phyloP scores from a whole-genome alignment of 495 filamentous ascomycete species.

The Penicillium crystallinum region DNA sequence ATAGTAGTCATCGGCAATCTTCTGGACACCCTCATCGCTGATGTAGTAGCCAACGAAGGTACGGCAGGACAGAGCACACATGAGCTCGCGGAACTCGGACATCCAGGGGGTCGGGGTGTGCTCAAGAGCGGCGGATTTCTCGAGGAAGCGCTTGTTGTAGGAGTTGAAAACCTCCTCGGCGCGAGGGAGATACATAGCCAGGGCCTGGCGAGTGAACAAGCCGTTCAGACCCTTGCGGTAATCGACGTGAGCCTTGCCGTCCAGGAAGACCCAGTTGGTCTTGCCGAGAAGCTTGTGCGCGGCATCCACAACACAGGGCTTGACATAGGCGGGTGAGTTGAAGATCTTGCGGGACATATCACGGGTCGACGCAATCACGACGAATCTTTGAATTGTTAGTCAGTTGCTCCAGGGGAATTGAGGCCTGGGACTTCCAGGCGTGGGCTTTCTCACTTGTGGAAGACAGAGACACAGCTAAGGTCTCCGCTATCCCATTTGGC shows the following conservation, averaged over 20 bases:
- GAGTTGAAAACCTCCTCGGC: constrained; percentile 87
- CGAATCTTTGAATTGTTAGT: constrained; percentile 60
- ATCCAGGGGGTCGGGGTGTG: constrained; percentile 81
- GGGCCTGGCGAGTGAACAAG: constrained; percentile 86
- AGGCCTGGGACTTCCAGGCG: background rate
- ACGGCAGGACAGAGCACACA: constrained; percentile 90
- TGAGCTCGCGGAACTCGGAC: constrained; percentile 88
- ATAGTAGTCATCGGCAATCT: constrained; percentile 96
- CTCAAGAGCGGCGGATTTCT: constrained; percentile 60
- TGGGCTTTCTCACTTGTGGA: constrained; percentile 81
- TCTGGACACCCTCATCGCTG: constrained; percentile 79
- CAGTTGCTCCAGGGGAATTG: background rate
- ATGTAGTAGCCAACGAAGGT: constrained; percentile 98
- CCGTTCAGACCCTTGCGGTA: constrained; percentile 95
- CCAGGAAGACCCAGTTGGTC: constrained; percentile 96
- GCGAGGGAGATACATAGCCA: constrained; percentile 83
- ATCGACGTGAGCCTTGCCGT: constrained; percentile 91
- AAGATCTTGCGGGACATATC: constrained; percentile 97
- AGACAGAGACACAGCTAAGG: constrained; percentile 95
- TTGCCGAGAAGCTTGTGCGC: constrained; percentile 91
- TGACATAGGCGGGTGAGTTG: constrained; percentile 89
- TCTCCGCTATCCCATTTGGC: constrained; percentile 87
- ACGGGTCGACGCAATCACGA: constrained; percentile 92
- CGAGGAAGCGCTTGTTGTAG: constrained; percentile 75
- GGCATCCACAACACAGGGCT: constrained; percentile 94